phyloP scores from a whole-genome alignment of 2,329 filamentous ascomycete genomes.

The Fusarium napiforme region DNA sequence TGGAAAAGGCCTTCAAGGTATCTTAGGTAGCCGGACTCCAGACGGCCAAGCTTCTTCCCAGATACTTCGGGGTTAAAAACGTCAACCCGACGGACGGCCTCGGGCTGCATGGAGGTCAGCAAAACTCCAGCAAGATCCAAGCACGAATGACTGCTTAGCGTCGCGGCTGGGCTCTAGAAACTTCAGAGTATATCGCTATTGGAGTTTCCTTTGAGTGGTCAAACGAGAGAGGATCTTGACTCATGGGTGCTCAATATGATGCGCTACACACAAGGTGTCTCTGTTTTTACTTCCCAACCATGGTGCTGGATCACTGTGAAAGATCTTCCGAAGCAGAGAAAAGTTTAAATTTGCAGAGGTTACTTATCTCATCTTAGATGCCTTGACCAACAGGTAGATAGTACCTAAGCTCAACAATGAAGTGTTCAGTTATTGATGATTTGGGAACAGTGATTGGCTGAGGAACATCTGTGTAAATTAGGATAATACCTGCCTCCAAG shows the following conservation, averaged over 20 bases:
- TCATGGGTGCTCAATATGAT: background rate
- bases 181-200: background rate
- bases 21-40: slow-evolving; percentile 5
- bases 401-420: background rate
- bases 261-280: background rate
- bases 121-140: background rate
- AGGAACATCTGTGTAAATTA: background rate
- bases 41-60: slow-evolving; percentile 6
- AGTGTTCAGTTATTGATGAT: background rate
- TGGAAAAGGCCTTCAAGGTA: slow-evolving; percentile 4
- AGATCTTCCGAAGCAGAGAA: background rate
- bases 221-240: background rate
- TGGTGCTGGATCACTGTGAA: background rate
- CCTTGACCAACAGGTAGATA: background rate
- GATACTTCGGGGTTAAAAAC: slow-evolving; percentile 1
- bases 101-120: background rate
- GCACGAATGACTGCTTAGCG: background rate
- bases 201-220: background rate
- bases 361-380: background rate
- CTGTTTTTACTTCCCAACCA: background rate
- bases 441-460: background rate
- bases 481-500: background rate
- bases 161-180: background rate
- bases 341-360: background rate
- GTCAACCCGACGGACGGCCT: slow-evolving; percentile 1